Evolutionary conservation across 225 moss, liverwort and hornwort species (phyloP).

Genomic region (Lunularia cruciata): DNA sequence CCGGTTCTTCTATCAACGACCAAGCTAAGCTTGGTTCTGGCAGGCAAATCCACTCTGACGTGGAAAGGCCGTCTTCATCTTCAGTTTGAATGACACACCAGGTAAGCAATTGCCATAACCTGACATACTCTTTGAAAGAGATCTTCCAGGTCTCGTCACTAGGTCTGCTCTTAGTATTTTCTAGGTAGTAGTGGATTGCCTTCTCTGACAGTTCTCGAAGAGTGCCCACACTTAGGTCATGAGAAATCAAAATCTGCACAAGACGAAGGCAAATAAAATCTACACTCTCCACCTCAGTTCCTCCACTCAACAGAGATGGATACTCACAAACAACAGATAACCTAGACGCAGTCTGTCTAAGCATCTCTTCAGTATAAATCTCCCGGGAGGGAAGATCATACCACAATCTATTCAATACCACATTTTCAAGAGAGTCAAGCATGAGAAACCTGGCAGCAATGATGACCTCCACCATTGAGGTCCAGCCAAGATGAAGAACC

Average conservation of each 20-base stretch:
- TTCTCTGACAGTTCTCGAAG: background rate
- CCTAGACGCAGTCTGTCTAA: background rate
- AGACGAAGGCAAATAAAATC: background rate
- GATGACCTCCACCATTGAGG: constrained; percentile 13
- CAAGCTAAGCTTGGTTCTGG: background rate
- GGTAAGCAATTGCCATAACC: background rate
- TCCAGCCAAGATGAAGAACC: background rate
- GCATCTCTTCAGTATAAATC: background rate
- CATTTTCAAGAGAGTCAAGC: constrained; percentile 4
- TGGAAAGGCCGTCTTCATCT: background rate
- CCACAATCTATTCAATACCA: background rate
- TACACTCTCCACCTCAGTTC: no score
- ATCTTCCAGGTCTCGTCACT: background rate
- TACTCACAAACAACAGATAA: background rate
- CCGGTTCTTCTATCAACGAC: background rate
- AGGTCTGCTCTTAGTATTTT: no score
- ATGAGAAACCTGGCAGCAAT: constrained; percentile 28
- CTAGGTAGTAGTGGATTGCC: background rate
- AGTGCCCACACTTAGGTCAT: background rate
- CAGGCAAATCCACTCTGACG: background rate
- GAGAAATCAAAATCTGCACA: background rate
- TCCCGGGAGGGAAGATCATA: background rate
- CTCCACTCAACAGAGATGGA: background rate
- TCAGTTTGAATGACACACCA: background rate
- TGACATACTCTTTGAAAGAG: background rate